Percentiles rank a stretch among this genome's conserved stretches.
Conservation (phyloP, 805 yeast species). For the Ogataea methanolica region DNA sequence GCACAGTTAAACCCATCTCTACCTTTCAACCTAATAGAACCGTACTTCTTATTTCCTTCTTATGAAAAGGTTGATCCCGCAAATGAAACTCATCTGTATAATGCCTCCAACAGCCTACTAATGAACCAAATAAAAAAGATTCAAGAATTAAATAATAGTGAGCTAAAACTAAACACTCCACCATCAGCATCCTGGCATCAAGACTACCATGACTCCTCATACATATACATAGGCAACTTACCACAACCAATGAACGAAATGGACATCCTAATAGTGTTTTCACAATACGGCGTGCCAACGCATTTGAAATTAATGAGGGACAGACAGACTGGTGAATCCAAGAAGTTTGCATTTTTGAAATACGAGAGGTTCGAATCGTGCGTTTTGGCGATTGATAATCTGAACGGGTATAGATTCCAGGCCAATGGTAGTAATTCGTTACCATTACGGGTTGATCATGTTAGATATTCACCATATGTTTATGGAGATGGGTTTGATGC, state of each 20-base stretch:
- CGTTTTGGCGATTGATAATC: conserved; percentile 81
- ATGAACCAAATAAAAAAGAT: conserved; percentile 31
- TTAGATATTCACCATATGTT: conserved; percentile 44
- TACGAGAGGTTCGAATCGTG: conserved; percentile 80
- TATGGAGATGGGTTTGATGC: conserved; percentile 43
- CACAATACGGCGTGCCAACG: conserved; percentile 86
- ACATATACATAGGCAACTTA: conserved; percentile 71
- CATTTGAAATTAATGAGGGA: conserved; percentile 69
- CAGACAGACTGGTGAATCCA: conserved; percentile 55
- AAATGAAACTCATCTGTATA: neutral
- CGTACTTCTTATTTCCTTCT: neutral
- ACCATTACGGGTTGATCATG: conserved; percentile 64
- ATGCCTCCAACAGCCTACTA: neutral
- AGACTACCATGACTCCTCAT: conserved; percentile 74
- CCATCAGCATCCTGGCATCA: conserved; percentile 83
- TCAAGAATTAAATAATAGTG: conserved; percentile 58
- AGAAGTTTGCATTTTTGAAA: conserved; percentile 77
- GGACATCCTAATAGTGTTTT: conserved; percentile 72
- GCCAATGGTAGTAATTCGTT: conserved; percentile 8
- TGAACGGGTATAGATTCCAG: conserved; percentile 55
- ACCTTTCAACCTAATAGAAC: too few species aligned
- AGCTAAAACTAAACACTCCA: conserved; percentile 55
- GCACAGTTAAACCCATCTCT: too few species aligned
- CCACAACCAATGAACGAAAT: conserved; percentile 63
- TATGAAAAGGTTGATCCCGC: too few species aligned